A percentile compares a stretch with the other conserved stretches of the same genome.
phyloP scores from a whole-genome alignment of 2,329 filamentous ascomycete species.

The Plenodomus tracheiphilus region DNA sequence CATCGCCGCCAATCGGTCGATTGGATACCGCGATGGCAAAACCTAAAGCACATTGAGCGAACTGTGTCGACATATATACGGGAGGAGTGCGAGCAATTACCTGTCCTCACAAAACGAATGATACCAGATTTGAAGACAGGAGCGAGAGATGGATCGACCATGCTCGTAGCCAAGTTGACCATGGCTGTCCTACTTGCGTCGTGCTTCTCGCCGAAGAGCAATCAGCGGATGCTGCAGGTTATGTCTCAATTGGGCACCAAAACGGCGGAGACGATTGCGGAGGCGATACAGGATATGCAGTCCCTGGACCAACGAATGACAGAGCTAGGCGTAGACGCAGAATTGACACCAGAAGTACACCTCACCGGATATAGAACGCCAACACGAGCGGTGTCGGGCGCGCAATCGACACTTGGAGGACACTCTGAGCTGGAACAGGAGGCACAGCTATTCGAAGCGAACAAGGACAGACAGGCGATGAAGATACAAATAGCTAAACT shows the following conservation, averaged over 20 bases:
- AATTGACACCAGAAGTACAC: constrained; percentile 38
- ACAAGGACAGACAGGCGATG: constrained; percentile 51
- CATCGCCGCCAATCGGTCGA: constrained; percentile 49
- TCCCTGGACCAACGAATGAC: constrained; percentile 41
- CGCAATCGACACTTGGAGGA: constrained; percentile 33
- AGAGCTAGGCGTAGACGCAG: constrained; percentile 40
- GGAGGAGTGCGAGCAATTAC: constrained; percentile 48
- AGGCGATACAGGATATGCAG: constrained; percentile 47
- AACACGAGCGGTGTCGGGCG: constrained; percentile 35
- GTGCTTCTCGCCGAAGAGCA: constrained; percentile 53
- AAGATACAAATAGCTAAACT: constrained; percentile 46
- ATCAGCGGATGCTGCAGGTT: constrained; percentile 52
- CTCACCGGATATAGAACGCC: constrained; percentile 39
- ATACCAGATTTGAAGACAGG: constrained; percentile 54
- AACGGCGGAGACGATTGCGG: constrained; percentile 44
- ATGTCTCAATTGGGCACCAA: constrained; percentile 43
- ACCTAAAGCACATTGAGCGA: constrained; percentile 55
- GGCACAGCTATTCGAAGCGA: constrained; percentile 54
- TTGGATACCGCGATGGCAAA: constrained; percentile 58
- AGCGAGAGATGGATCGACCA: constrained; percentile 49
- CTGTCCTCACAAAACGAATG: constrained; percentile 45
- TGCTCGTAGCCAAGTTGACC: constrained; percentile 49
- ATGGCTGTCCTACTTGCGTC: constrained; percentile 54
- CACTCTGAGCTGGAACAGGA: constrained; percentile 55
- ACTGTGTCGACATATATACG: constrained; percentile 54